phyloP scores from a whole-genome alignment of 1,139 yeast species.

The Magnusiomyces starmeri region DNA sequence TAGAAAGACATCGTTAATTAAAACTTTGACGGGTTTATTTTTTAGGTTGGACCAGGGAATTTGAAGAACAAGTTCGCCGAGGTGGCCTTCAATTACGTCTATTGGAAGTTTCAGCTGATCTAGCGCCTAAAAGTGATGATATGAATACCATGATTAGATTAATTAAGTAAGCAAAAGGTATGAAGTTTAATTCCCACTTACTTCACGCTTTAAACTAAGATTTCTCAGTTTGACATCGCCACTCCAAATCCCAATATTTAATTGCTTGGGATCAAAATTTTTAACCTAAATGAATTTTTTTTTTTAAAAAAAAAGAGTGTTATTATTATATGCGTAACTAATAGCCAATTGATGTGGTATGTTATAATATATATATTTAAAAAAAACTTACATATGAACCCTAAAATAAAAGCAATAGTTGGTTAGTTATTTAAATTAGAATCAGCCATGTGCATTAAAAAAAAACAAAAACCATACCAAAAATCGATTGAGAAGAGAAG shows the following conservation, averaged over 20 bases:
- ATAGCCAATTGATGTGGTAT: background rate
- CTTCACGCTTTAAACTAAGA: slow-evolving; percentile 65
- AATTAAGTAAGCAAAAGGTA: background rate
- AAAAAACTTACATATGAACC: slow-evolving; percentile 23
- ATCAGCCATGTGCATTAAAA: background rate
- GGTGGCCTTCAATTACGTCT: slow-evolving; percentile 83
- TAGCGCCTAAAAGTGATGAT: slow-evolving; percentile 45
- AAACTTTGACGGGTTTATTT: slow-evolving; percentile 83
- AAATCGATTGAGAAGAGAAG: slow-evolving; percentile 42
- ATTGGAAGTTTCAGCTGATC: slow-evolving; percentile 81
- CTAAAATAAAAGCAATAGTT: background rate
- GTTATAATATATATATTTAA: too few species aligned
- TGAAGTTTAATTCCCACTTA: too few species aligned
- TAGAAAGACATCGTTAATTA: slow-evolving; percentile 81
- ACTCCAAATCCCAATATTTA: slow-evolving; percentile 94
- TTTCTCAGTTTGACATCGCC: slow-evolving; percentile 88
- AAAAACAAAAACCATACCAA: slow-evolving; percentile 34
- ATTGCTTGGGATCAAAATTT: slow-evolving; percentile 88
- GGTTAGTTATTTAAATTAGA: background rate
- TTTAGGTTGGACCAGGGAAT: slow-evolving; percentile 97
- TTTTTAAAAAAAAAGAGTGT: slow-evolving; percentile 31
- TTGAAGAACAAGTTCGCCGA: slow-evolving; percentile 82
- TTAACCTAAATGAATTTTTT: slow-evolving; percentile 71
- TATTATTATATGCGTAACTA: background rate
- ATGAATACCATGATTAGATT: slow-evolving; percentile 10